Evolutionary conservation across 352 stramenopile species (phyloP).

Genomic region (Peronospora belbahrii): DNA sequence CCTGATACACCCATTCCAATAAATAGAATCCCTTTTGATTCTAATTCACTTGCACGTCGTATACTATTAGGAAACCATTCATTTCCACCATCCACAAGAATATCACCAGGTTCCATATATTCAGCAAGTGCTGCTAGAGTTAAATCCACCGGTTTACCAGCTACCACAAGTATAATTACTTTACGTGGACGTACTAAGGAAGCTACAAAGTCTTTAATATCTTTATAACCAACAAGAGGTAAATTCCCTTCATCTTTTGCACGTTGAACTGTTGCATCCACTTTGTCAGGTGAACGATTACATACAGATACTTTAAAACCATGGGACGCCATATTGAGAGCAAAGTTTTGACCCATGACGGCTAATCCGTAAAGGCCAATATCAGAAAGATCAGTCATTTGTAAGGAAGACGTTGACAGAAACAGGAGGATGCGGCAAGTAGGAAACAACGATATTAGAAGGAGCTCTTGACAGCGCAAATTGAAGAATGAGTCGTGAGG

Average conservation of each 20-base stretch:
- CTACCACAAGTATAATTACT: constrained; percentile 98
- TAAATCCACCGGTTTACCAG: constrained; percentile 93
- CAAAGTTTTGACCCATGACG: constrained; percentile 98
- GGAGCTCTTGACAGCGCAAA: constrained; percentile 19
- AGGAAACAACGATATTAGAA: too few species aligned
- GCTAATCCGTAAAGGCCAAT: constrained; percentile 88
- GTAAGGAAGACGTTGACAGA: background rate
- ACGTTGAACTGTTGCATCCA: constrained; percentile 92
- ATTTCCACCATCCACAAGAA: constrained; percentile 99
- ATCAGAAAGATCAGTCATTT: constrained; percentile 66
- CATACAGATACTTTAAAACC: constrained; percentile 95
- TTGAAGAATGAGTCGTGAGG: constrained; percentile 27
- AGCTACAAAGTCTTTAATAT: constrained; percentile 88
- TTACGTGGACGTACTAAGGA: constrained; percentile 93
- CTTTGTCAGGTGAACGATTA: constrained; percentile 95
- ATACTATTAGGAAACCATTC: constrained; percentile 98
- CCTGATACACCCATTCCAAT: constrained; percentile 98
- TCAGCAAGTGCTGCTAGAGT: constrained; percentile 84
- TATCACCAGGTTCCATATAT: constrained; percentile 91
- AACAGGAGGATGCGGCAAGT: constrained; percentile 6
- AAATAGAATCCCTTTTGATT: constrained; percentile 94
- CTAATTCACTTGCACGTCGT: constrained; percentile 88
- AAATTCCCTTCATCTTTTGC: constrained; percentile 94
- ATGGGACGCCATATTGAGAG: constrained; percentile 97
- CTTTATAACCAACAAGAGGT: constrained; percentile 89